These are phyloP conservation scores for Cercospora sesami DNA, from an alignment of 2,329 filamentous ascomycete genomes.

Conservation along the genomic window DNA sequence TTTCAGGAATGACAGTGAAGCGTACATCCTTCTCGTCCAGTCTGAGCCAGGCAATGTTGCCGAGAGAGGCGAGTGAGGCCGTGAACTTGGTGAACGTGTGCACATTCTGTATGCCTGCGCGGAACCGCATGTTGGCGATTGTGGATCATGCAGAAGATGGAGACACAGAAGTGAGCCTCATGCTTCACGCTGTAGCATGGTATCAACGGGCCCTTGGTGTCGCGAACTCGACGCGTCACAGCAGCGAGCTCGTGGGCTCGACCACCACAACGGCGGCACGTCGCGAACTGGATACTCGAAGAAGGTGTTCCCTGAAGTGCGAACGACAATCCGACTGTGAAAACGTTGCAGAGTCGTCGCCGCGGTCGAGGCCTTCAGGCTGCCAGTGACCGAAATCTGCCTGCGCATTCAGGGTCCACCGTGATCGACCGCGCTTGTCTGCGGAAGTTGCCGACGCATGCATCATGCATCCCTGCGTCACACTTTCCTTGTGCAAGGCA, in stretches of 20 bases:
- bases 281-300: background rate
- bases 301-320: background rate
- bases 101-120: slow-evolving; percentile 39
- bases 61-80: slow-evolving; percentile 63
- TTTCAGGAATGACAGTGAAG: slow-evolving; percentile 93
- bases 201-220: background rate
- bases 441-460: background rate
- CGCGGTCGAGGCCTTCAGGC: background rate
- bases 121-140: slow-evolving; percentile 44
- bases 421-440: background rate
- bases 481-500: background rate
- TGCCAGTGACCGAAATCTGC: background rate
- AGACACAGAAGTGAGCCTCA: background rate
- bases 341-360: background rate
- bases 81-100: slow-evolving; percentile 54
- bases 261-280: background rate
- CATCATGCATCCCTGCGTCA: background rate
- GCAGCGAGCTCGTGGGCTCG: background rate
- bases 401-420: background rate
- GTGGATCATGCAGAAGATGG: background rate
- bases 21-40: slow-evolving; percentile 83
- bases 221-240: background rate
- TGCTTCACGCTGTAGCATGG: background rate
- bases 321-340: background rate
- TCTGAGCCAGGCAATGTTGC: slow-evolving; percentile 87